These are phyloP conservation scores for Paracoccidioides lutzii DNA, from an alignment of 2,329 filamentous ascomycete species.

Conservation along the genomic window DNA sequence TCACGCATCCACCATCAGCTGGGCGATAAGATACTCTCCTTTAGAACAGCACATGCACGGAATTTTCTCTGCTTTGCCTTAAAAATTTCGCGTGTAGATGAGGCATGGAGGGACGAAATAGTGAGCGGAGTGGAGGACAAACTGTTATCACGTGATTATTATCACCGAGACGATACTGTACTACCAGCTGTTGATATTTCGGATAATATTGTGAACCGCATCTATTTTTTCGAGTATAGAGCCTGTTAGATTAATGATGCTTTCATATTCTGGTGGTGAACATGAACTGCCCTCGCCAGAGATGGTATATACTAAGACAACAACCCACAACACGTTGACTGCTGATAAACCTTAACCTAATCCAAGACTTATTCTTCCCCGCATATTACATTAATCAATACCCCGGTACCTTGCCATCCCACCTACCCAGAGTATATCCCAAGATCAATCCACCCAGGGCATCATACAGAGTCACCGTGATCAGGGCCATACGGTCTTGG, in stretches of 20 bases:
- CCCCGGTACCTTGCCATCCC: neutral
- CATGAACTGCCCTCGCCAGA: no score
- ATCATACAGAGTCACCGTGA: neutral
- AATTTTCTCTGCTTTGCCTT: neutral
- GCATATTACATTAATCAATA: neutral
- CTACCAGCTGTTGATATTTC: no score
- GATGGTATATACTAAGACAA: no score
- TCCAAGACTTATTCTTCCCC: neutral
- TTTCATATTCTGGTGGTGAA: no score
- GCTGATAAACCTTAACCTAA: neutral
- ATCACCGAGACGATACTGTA: no score
- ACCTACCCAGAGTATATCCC: neutral
- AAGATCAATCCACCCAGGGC: neutral
- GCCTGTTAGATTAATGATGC: no score
- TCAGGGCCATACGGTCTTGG: neutral
- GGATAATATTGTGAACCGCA: no score
- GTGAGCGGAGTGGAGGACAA: neutral
- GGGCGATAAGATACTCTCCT: neutral
- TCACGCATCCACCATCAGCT: neutral
- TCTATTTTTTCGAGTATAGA: no score
- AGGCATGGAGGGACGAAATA: no score
- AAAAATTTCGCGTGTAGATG: neutral
- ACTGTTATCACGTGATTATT: neutral
- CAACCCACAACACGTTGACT: no score
- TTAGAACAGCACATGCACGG: neutral